These are phyloP conservation scores for Litsea cubeba DNA, from an alignment of 164 flowering plant species.

Conservation along the genomic window DNA sequence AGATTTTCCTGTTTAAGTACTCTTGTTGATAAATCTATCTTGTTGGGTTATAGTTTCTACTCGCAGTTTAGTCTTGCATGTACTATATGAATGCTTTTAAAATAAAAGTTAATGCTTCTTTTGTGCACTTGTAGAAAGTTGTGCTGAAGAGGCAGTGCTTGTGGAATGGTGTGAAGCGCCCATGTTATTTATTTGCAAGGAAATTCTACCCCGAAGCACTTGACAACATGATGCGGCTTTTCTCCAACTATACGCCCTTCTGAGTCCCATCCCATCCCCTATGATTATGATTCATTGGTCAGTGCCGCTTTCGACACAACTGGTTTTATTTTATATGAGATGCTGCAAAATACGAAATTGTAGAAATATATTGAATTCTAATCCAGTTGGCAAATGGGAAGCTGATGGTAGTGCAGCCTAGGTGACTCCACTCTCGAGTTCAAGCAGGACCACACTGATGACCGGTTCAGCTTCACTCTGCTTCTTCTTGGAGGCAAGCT, in stretches of 20 bases:
- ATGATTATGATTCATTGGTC: conserved; percentile 32
- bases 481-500: background rate
- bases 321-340: no score
- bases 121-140: conserved; percentile 31
- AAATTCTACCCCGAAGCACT: conserved; percentile 67
- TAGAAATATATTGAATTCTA: background rate
- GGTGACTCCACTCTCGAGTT: conserved; percentile 7
- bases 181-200: conserved; percentile 76
- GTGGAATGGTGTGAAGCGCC: conserved; percentile 74
- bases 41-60: no score
- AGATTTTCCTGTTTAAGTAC: no score
- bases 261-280: conserved; percentile 24
- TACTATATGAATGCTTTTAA: no score
- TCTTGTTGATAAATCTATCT: no score
- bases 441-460: background rate
- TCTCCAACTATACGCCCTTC: conserved; percentile 53
- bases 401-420: conserved; percentile 20
- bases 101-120: no score
- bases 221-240: conserved; percentile 44
- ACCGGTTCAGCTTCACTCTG: background rate
- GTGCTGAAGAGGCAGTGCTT: conserved; percentile 43
- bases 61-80: no score
- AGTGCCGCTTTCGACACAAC: background rate
- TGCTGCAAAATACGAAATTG: no score
- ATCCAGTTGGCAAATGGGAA: conserved; percentile 13